Evolutionary conservation across 169 alveolate genomes (phyloP).

Genomic region (Eimeria praecox): DNA sequence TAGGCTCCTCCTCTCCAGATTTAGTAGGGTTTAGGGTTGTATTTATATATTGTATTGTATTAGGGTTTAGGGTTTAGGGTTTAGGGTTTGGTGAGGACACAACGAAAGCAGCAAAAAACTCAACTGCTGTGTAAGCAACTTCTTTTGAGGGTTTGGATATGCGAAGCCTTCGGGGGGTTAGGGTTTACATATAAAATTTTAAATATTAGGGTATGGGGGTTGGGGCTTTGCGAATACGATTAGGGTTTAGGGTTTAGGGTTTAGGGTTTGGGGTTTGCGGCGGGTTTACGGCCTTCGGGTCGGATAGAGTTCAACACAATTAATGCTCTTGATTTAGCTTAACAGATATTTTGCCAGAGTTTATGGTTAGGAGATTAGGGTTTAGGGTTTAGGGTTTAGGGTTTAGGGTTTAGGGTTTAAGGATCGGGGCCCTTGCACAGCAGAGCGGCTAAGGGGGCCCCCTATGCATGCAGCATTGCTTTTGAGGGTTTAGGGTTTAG

Average conservation of each 20-base stretch:
- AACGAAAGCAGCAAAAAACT: no score
- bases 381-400: not conserved
- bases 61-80: conserved; percentile 29
- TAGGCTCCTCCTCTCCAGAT: not conserved
- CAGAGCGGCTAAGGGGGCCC: not conserved
- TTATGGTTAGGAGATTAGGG: not conserved
- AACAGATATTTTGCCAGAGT: not conserved
- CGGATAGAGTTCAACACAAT: no score
- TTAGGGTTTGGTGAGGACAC: no score
- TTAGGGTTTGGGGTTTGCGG: no score
- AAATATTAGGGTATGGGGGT: not conserved
- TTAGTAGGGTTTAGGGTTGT: not conserved
- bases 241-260: no score
- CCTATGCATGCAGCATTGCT: not conserved
- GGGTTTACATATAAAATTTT: no score
- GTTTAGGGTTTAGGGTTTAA: conserved; percentile 27
- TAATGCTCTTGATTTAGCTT: not conserved
- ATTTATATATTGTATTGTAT: no score
- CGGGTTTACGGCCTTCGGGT: no score
- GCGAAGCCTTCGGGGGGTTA: no score
- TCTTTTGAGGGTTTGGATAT: no score
- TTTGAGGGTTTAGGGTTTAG: not conserved
- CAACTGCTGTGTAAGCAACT: no score
- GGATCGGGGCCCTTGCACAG: not conserved
- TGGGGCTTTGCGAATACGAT: no score